Conservation (phyloP, 2,329 filamentous ascomycete genomes). For the Blastomyces parvus region DNA sequence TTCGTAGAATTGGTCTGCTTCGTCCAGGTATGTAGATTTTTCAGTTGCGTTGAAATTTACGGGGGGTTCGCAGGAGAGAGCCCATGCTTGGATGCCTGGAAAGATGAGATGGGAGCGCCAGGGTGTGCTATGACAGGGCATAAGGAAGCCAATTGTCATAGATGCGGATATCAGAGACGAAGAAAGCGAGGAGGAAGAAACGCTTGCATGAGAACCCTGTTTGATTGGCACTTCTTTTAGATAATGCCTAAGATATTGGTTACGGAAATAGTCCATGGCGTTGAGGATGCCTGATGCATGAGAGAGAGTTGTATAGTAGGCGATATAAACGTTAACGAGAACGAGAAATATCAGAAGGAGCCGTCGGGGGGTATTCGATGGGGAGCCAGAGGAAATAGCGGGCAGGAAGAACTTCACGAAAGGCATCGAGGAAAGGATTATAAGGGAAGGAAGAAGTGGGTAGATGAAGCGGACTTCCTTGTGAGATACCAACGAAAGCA, state of each 20-base stretch:
- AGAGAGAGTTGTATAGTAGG: constrained; percentile 61
- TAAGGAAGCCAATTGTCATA: constrained; percentile 65
- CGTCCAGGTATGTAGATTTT: constrained; percentile 65
- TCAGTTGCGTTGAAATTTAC: constrained; percentile 53
- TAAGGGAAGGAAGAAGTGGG: constrained; percentile 77
- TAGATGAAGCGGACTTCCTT: constrained; percentile 98
- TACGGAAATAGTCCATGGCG: constrained; percentile 66
- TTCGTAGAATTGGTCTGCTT: constrained; percentile 83
- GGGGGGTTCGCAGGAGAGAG: constrained; percentile 83
- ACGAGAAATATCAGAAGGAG: constrained; percentile 51
- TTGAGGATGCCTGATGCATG: constrained; percentile 74
- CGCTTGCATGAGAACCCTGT: not conserved
- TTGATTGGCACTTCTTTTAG: constrained; percentile 14
- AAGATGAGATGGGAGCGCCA: constrained; percentile 85
- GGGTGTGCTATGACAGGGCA: constrained; percentile 91
- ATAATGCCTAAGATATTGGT: constrained; percentile 51
- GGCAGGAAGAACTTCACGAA: constrained; percentile 56
- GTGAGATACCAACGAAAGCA: constrained; percentile 73
- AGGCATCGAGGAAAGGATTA: constrained; percentile 64
- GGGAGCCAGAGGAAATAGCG: constrained; percentile 27
- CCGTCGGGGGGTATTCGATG: constrained; percentile 37
- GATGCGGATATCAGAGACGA: constrained; percentile 20
- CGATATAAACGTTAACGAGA: constrained; percentile 58
- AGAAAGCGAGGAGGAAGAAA: constrained; percentile 5
- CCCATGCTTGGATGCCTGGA: constrained; percentile 65